Base-by-base conservation (phyloP, 129 eudicot species). In the Artemisia annua region DNA sequence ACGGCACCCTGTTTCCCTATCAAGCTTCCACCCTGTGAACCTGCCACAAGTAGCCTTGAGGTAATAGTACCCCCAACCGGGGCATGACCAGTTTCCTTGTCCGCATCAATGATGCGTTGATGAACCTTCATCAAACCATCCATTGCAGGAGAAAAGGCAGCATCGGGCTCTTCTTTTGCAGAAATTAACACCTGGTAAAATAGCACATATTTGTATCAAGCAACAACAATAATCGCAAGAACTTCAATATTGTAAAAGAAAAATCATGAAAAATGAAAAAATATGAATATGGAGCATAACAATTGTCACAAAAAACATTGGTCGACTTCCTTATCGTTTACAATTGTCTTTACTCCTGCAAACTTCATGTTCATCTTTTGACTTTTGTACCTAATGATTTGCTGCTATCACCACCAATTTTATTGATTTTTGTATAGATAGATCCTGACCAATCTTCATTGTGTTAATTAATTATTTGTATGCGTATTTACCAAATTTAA, bases 1-100 rank as follows among this genome's bases (percentile, higher is more conserved):
- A 87, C 84, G 26, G 92, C 66, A 64, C 97, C 97, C 72, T 88
- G 97, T 69, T 88, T 91, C 71, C 97, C 97, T 63, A 91, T 91
- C 78, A 91, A 79, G 78, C 85, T 91, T 67, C 97, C 97, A 60
- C 95, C 97, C 74, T 91, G 97, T 20, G 95, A 68, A 20, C 91
- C 97, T 48, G 95, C 87, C 46, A 91, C 89, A 3, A 91, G 84
- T 39, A 91, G 75, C 83, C 84, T 86, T n/a, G 97, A 79, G 63
- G 85, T 79, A 26, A 80, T 88, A 67, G 83, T 83, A 35, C 80
- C 46, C 46, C 46, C 79, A 9, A 81, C 85, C 44, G 86, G 83
- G 59, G 78, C 85, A 39, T 75, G 77, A 60, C 79, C 56, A 67
- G 89, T 78, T 44, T 87, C 91, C 11, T 73, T 74, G 7, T 87